Evolutionary conservation across 192 early-diverging fungal genomes (phyloP), one percentile per base, ranked within the genome.

Genomic region (Mortierella hygrophila): DNA sequence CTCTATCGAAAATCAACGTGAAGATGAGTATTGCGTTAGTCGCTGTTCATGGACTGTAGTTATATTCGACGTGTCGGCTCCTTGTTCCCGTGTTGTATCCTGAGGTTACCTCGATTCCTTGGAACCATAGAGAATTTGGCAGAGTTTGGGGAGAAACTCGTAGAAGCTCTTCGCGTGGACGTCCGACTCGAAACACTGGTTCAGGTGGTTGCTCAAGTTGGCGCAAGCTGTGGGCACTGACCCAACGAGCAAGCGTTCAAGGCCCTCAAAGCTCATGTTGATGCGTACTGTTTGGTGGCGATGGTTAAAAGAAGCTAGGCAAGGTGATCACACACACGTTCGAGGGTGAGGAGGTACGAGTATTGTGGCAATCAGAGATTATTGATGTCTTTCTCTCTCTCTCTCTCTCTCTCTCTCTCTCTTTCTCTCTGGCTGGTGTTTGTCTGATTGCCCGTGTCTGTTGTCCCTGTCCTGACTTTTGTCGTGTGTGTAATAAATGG

Each of bases 101-200:
- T 65, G 29, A 9, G 11, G 7, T 68, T 86, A 86, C 84, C 79
- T 42, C 57, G 84, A 86, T 70, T 86, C 84, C 71, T 77, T 80
- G 41, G 84, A 86, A 21, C 84, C 84, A 60, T 70, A 86, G 71
- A 86, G 79, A 54, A 86, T 86, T 44, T 86, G 75, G 42, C 84
- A 86, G 15, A 86, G 84, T 32, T 75, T 55, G 37, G 84, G 84
- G 54, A 86, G 71, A 54, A 86, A 86, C 41, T 86, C 84, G 29
- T 77, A 81, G 60, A 86, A 86, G 35, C 55, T 86, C 68, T 86
- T 86, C n/a, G 84, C 84, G 65, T 81, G 79, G 23, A 72, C 84
- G 65, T 86, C 84, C 13, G 84, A 86, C 15, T 86, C 84, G 54
- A 80, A 73, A 38, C 79, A 86, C 74, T 78, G 75, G 15, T 76